A percentile compares a stretch with the other conserved stretches of the same genome.
These are phyloP conservation scores for Beta corolliflora DNA, from an alignment of 179 eudicot genomes.

Conservation along the genomic window DNA sequence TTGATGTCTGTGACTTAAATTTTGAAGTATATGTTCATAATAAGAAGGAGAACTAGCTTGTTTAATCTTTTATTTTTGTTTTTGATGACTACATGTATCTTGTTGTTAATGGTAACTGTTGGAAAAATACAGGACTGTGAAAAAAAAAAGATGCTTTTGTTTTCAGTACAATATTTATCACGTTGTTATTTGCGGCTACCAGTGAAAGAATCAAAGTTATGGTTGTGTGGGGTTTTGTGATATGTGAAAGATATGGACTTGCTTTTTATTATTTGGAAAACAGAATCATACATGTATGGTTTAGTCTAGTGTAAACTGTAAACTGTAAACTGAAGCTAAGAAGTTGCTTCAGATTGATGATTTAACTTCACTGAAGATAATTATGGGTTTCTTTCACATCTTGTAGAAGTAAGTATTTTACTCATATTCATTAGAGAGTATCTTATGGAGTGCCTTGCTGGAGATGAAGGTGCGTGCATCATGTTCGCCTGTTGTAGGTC, in stretches of 20 bases:
- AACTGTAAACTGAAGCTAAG: too few species aligned
- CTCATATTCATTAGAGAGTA: background rate
- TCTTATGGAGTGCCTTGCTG: background rate
- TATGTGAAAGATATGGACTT: background rate
- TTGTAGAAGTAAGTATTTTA: background rate
- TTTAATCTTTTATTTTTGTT: background rate
- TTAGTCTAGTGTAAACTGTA: background rate
- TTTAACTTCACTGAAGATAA: background rate
- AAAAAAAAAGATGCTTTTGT: too few species aligned
- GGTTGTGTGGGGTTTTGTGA: background rate
- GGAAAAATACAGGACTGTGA: too few species aligned
- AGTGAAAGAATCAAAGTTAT: background rate
- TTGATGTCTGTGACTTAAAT: constrained; percentile 2
- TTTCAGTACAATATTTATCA: too few species aligned
- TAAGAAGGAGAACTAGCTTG: background rate
- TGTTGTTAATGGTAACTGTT: too few species aligned
- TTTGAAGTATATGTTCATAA: background rate
- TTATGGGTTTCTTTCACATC: background rate
- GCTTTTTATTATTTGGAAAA: background rate
- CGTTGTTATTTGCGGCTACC: background rate
- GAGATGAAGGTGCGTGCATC: background rate
- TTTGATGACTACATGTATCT: too few species aligned
- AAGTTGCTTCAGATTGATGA: background rate
- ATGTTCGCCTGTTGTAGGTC: background rate
- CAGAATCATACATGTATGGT: background rate